Evolutionary conservation across 176 grass and related monocot genomes (phyloP).

Genomic region (Zea luxurians): DNA sequence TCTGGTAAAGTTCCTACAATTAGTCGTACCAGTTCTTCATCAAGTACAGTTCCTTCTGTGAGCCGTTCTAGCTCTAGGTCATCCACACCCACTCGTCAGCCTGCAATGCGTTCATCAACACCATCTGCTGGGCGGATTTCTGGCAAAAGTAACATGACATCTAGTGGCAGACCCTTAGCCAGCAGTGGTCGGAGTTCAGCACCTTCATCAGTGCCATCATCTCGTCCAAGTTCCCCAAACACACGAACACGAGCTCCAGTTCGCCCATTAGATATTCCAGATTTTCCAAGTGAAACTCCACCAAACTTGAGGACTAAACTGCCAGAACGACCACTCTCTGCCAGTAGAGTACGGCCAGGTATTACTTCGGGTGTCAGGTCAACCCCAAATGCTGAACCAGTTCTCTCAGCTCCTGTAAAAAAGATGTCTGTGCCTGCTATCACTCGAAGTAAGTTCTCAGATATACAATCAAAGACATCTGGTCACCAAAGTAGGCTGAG

Average conservation of each 20-base stretch:
- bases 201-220: constrained; percentile 68
- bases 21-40: constrained; percentile 48
- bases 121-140: constrained; percentile 50
- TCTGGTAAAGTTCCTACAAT: constrained; percentile 47
- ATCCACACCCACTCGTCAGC: constrained; percentile 66
- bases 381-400: constrained; percentile 49
- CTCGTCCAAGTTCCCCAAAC: constrained; percentile 78
- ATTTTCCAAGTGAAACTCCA: constrained; percentile 84
- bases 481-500: constrained; percentile 50
- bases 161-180: constrained; percentile 43
- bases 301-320: constrained; percentile 80
- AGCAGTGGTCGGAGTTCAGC: constrained; percentile 63
- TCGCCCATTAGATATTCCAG: constrained; percentile 71
- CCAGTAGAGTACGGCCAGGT: constrained; percentile 72
- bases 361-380: constrained; percentile 43
- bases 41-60: constrained; percentile 46
- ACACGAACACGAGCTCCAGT: constrained; percentile 61
- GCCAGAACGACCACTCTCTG: constrained; percentile 71
- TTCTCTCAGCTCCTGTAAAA: constrained; percentile 49
- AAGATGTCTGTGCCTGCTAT: constrained; percentile 77
- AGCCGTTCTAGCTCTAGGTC: constrained; percentile 65
- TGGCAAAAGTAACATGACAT: constrained; percentile 44
- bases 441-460: constrained; percentile 69
- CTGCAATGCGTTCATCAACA: constrained; percentile 45
- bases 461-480: constrained; percentile 54